Conservation (phyloP, 192 early-diverging fungal genomes). For the Oehlia diaphana region DNA sequence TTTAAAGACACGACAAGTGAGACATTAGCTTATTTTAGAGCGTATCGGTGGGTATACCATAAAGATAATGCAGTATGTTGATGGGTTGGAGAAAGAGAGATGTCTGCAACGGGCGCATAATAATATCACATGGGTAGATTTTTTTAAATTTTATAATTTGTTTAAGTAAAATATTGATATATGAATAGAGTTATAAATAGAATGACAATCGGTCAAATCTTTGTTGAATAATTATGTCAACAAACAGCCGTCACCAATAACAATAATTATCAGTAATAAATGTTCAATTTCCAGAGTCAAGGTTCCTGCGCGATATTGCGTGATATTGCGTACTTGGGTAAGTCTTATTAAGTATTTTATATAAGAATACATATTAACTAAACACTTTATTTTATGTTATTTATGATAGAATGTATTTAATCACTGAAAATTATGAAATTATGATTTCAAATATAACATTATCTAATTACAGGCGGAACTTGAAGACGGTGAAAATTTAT, state of each 20-base stretch:
- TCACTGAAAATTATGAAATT: neutral
- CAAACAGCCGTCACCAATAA: neutral
- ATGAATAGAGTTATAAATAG: neutral
- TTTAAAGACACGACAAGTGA: too few species aligned
- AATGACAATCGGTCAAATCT: too few species aligned
- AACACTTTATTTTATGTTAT: neutral
- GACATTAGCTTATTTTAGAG: too few species aligned
- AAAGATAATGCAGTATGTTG: neutral
- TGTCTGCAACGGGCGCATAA: neutral
- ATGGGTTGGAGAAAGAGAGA: neutral
- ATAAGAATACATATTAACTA: neutral
- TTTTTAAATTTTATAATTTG: neutral
- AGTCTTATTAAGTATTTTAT: neutral
- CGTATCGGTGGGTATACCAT: neutral
- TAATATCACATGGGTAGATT: constrained; percentile 6
- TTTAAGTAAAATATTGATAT: neutral
- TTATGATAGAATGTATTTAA: neutral
- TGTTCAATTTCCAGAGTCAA: neutral
- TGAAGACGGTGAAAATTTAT: neutral
- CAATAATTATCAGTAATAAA: neutral
- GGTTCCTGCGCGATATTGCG: constrained; percentile 3
- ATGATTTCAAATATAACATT: neutral
- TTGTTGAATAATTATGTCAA: too few species aligned
- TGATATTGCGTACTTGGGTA: constrained; percentile 8
- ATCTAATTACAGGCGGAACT: neutral